Conservation (phyloP, 805 yeast genomes). For the Candida chauliodis region DNA sequence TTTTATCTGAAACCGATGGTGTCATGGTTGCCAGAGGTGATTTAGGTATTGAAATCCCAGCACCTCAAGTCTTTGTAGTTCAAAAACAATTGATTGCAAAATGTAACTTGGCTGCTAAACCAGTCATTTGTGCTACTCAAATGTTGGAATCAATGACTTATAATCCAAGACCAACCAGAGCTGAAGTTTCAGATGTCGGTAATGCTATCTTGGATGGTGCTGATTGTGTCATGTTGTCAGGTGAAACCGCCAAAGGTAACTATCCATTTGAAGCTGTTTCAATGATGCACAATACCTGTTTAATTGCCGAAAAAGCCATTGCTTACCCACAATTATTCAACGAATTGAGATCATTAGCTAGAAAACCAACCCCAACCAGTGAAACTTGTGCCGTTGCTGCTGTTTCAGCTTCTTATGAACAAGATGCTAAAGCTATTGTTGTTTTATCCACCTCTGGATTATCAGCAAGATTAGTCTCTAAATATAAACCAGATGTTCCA, state of each 20-base stretch:
- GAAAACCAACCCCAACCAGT: conserved; percentile 85
- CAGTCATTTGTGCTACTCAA: conserved; percentile 99
- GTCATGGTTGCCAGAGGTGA: conserved; percentile 99
- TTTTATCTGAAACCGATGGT: conserved; percentile 93
- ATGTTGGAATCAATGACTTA: conserved; percentile 99
- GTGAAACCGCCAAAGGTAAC: conserved; percentile 99
- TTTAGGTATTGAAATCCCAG: conserved; percentile 98
- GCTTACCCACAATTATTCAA: conserved; percentile 81
- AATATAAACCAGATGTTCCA: conserved; percentile 97
- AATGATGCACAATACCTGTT: conserved; percentile 97
- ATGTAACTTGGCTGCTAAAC: conserved; percentile 99
- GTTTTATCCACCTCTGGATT: conserved; percentile 93
- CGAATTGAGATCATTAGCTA: conserved; percentile 82
- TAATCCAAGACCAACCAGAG: conserved; percentile 99
- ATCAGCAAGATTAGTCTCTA: conserved; percentile 93
- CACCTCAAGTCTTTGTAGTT: conserved; percentile 96
- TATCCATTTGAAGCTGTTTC: conserved; percentile 97
- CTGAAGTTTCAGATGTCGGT: conserved; percentile 99
- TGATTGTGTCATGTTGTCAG: conserved; percentile 99
- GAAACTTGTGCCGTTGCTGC: conserved; percentile 98
- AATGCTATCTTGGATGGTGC: conserved; percentile 99
- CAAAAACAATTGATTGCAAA: conserved; percentile 99
- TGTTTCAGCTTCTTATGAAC: conserved; percentile 94
- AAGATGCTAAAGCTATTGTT: conserved; percentile 93
- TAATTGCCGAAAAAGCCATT: conserved; percentile 95